Base-by-base conservation (phyloP, 805 yeast species). In the Kazachstania martiniae region DNA sequence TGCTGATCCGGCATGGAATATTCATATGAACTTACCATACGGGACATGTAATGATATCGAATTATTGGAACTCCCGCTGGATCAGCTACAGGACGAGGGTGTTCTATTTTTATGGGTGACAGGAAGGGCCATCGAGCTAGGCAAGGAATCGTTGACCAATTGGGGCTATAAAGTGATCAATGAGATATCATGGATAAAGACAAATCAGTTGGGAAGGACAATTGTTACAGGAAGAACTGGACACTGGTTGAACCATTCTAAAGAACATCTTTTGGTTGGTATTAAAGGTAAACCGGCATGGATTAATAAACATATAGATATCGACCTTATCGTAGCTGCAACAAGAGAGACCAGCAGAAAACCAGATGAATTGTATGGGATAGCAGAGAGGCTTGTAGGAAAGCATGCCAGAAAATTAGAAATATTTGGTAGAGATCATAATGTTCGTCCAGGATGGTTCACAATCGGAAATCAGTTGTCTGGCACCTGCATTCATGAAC, bases 1-100 rank as follows among this genome's bases (percentile, higher is more conserved):
- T 34, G 89, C 94, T 0, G 97, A 87, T 54, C 95, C 95, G 3
- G 91, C 95, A 6, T 87, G 97, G 97, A 87, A 85, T 42, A 87
- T 87, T 41, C 95, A 87, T 58, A 86, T 83, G 87, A 79, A 81
- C 34, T 55, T 73, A 37, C 85, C 85, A 4, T 77, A 79, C 52
- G 82, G 84, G 9, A 74, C 84, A 2, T 75, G 84, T 51, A 78
- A 79, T 36, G 94, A 83, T 50, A 68, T 72, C 2, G 95, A 84
- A 43, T 61, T 87, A 23, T 56, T 77, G 31, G 63, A 72, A 8
- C 61, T 87, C 16, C 77, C 83, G 18, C 66, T 87, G 53, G 67
- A 70, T 23, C 58, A 67, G 28, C 63, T 87, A 22, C 96, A 86
- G 51, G 77, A 74, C 34, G 94, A 84, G 47, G 97, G 97, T 0